Conservation (phyloP, 179 eudicot species). For the Actinidia chinensis region DNA sequence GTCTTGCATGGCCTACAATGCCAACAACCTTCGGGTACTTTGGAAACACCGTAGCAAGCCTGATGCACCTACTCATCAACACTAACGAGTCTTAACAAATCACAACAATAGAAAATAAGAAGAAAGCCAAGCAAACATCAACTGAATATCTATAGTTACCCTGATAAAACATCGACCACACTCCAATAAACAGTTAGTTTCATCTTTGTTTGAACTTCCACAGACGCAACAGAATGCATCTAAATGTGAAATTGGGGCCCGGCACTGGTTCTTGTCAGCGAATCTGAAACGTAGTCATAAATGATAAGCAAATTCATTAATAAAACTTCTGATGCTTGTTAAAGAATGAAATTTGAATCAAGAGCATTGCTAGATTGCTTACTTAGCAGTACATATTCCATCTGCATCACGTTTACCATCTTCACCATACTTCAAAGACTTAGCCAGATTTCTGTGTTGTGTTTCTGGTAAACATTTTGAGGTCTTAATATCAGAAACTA, state of each 20-base stretch:
- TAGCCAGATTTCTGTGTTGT: constrained; percentile 16
- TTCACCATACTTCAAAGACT: constrained; percentile 7
- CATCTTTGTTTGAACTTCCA: constrained; percentile 52
- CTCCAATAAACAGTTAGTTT: constrained; percentile 46
- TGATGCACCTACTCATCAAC: constrained; percentile 54
- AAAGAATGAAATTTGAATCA: background rate
- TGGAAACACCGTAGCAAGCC: constrained; percentile 65
- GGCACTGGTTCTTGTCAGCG: constrained; percentile 20
- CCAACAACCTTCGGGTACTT: constrained; percentile 56
- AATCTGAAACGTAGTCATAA: constrained; percentile 30
- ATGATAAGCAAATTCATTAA: background rate
- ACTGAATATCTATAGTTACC: constrained; percentile 31
- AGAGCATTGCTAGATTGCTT: constrained; percentile 13
- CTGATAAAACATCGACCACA: constrained; percentile 47
- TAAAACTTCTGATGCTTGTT: constrained; percentile 2
- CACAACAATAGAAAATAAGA: constrained; percentile 7
- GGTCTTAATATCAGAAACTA: constrained; percentile 5
- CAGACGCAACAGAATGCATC: constrained; percentile 57
- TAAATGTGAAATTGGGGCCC: constrained; percentile 18
- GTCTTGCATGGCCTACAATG: constrained; percentile 63
- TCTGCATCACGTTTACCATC: constrained; percentile 13
- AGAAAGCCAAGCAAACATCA: constrained; percentile 11
- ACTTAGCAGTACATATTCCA: constrained; percentile 19
- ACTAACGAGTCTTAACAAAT: constrained; percentile 4
- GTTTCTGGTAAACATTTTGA: constrained; percentile 9